Evolutionary conservation across 148 eudicot species (phyloP), one percentile per base, ranked within the genome.

Genomic region (Rhododendron ferrugineum): DNA sequence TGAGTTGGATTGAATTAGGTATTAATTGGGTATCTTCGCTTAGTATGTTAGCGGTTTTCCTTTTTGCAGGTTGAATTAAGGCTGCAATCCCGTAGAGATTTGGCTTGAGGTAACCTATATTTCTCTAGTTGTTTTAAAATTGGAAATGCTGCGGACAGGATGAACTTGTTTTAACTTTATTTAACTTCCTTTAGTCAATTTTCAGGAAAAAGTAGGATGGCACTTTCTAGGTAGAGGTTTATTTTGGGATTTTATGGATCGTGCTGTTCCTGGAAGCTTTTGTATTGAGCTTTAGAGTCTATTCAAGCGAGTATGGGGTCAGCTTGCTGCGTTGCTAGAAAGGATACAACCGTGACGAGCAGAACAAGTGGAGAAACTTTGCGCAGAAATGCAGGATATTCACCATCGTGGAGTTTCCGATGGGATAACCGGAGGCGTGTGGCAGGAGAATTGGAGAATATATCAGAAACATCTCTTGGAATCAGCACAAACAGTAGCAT

Each of bases 381-480:
- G 42, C 91, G 85, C 18, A 87, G 91, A 88, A 85, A 83, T 77
- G 83, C 26, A 18, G 79, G 88, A 78, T 83, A 83, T 83, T 92
- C 94, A 68, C 92, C 94, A 78, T 88, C 92, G 40, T 90, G 94
- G 94, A 92, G 94, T 83, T 88, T 89, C 77, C 86, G 85, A 30
- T 88, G 90, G 90, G 92, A 91, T 78, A 92, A 88, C 84, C 86
- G 92, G 52, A 84, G 88, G 60, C 87, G 92, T 26, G 91, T 92
- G 75, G 91, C 92, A 10, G 90, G 92, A 58, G 92, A 90, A 84
- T 77, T 68, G 73, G 91, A 87, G 58, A 85, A 81, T 37, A 76
- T 85, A 47, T 73, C 80, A 20, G 85, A 80, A 13, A 54, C 84
- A 54, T 85, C 85, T 13, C 85, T 84, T 58, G 89, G 87, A 73